A percentile compares a stretch with the other conserved stretches of the same genome.
Evolutionary conservation across 371 early-diverging fungal genomes (phyloP).

Genomic region (Phascolomyces articulosus): DNA sequence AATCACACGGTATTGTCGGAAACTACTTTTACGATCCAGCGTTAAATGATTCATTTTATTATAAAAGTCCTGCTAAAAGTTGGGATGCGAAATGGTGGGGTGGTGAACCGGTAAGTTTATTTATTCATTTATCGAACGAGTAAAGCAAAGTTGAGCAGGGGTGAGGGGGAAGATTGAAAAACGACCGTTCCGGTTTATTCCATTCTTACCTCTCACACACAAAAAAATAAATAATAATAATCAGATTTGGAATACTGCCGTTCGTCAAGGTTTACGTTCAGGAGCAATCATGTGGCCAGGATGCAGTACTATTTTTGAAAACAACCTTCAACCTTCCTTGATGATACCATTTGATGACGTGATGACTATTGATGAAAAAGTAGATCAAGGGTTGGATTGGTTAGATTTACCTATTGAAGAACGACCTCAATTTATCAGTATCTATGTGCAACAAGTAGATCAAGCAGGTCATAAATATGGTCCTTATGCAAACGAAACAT

Average conservation of each 20-base stretch:
- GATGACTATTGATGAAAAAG: slow-evolving; percentile 60
- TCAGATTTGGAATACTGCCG: slow-evolving; percentile 91
- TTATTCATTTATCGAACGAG: neutral
- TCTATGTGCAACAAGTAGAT: slow-evolving; percentile 87
- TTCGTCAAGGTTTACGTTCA: slow-evolving; percentile 64
- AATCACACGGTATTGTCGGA: slow-evolving; percentile 90
- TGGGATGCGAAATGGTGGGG: slow-evolving; percentile 86
- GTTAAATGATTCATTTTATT: slow-evolving; percentile 80
- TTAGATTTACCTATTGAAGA: slow-evolving; percentile 70
- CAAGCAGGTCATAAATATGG: slow-evolving; percentile 82
- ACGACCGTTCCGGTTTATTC: too few relatives aligned
- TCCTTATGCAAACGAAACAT: slow-evolving; percentile 66
- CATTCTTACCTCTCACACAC: too few relatives aligned
- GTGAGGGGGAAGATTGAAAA: too few relatives aligned
- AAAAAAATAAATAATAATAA: too few relatives aligned
- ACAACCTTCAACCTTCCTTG: slow-evolving; percentile 62
- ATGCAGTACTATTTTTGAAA: slow-evolving; percentile 57
- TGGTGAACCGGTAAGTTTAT: slow-evolving; percentile 79
- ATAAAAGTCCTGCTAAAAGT: slow-evolving; percentile 66
- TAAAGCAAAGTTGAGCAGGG: too few relatives aligned
- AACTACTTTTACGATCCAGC: slow-evolving; percentile 86
- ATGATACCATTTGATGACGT: slow-evolving; percentile 55
- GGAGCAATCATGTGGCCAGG: slow-evolving; percentile 94
- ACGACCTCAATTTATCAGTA: slow-evolving; percentile 77
- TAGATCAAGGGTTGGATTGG: slow-evolving; percentile 75